These are phyloP conservation scores for Penicillium sp. DNA, from an alignment of 2,329 filamentous ascomycete species.

Conservation along the genomic window DNA sequence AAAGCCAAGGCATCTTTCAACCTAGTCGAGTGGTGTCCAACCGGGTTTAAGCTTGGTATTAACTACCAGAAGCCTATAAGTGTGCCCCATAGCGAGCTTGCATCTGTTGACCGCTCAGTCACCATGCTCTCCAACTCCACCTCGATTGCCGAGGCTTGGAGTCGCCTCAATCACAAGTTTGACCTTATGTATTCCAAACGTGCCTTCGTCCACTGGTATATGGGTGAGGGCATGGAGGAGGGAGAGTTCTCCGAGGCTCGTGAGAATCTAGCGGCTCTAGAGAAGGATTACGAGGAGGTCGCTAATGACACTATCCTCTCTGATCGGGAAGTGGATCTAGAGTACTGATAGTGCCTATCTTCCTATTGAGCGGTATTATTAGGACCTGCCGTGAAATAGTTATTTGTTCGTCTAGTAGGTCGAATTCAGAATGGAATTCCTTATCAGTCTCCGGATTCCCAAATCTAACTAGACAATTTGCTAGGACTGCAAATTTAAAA, in stretches of 20 bases:
- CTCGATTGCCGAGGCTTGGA: conserved; percentile 96
- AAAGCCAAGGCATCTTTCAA: conserved; percentile 99
- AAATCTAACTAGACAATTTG: too few relatives aligned
- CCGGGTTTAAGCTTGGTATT: conserved; percentile 99
- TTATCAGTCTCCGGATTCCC: too few relatives aligned
- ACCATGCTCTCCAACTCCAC: conserved; percentile 95
- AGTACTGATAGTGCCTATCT: too few relatives aligned
- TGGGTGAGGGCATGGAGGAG: conserved; percentile 99
- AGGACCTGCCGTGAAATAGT: too few relatives aligned
- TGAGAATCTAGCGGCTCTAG: conserved; percentile 93
- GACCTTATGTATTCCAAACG: conserved; percentile 99
- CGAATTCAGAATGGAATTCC: too few relatives aligned
- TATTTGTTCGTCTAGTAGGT: too few relatives aligned
- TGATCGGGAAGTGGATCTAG: too few relatives aligned
- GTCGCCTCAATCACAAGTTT: conserved; percentile 92
- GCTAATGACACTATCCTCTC: too few relatives aligned
- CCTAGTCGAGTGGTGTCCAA: conserved; percentile 99
- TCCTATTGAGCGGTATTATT: too few relatives aligned
- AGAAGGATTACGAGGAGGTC: conserved; percentile 98
- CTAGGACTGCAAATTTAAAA: too few relatives aligned
- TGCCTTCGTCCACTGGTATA: conserved; percentile 99
- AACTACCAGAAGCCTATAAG: conserved; percentile 96
- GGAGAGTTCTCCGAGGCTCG: conserved; percentile 99
- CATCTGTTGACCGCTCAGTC: conserved; percentile 88
- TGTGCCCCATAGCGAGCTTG: too few relatives aligned